Percentiles rank a stretch among this genome's conserved stretches.
Evolutionary conservation across 2,329 filamentous ascomycete species (phyloP).

Genomic region (Stagonosporopsis rhizophila): DNA sequence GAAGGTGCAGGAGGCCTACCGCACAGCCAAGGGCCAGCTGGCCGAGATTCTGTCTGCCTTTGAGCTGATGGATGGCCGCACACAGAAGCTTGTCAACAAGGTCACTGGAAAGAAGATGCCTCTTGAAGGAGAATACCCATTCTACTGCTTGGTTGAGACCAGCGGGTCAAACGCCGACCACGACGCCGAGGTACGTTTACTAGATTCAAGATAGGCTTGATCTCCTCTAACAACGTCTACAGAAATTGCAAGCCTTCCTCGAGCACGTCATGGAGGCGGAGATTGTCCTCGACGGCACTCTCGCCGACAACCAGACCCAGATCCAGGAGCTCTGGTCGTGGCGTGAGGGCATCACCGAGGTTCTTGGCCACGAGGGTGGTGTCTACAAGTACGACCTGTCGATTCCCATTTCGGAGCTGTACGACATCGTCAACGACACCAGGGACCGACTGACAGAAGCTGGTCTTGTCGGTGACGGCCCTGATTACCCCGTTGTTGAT

Average conservation of each 20-base stretch:
- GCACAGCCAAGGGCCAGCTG: conserved; percentile 86
- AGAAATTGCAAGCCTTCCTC: conserved; percentile 88
- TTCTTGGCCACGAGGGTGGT: conserved; percentile 86
- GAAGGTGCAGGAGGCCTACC: conserved; percentile 84
- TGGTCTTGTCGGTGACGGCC: conserved; percentile 76
- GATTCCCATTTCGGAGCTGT: conserved; percentile 87
- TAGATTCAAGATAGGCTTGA: too few species aligned
- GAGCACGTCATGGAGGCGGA: conserved; percentile 90
- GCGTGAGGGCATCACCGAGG: conserved; percentile 92
- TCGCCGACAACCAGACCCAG: conserved; percentile 94
- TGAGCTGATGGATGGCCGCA: conserved; percentile 91
- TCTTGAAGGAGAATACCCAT: conserved; percentile 82
- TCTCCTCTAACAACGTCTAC: conserved; percentile 16
- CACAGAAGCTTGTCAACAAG: conserved; percentile 67
- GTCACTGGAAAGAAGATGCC: conserved; percentile 81
- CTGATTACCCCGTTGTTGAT: conserved; percentile 78
- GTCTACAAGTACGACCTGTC: conserved; percentile 99
- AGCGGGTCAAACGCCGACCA: conserved; percentile 94
- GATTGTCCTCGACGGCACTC: conserved; percentile 85
- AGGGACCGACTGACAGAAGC: conserved; percentile 73
- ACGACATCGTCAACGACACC: conserved; percentile 86
- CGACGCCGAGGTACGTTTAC: conserved; percentile 67
- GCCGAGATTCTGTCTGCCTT: conserved; percentile 97
- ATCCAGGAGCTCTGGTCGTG: conserved; percentile 85
- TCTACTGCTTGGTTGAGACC: conserved; percentile 97